Base-by-base conservation (phyloP, 768 basidiomycete genomes). In the Kwoniella heveanensis region DNA sequence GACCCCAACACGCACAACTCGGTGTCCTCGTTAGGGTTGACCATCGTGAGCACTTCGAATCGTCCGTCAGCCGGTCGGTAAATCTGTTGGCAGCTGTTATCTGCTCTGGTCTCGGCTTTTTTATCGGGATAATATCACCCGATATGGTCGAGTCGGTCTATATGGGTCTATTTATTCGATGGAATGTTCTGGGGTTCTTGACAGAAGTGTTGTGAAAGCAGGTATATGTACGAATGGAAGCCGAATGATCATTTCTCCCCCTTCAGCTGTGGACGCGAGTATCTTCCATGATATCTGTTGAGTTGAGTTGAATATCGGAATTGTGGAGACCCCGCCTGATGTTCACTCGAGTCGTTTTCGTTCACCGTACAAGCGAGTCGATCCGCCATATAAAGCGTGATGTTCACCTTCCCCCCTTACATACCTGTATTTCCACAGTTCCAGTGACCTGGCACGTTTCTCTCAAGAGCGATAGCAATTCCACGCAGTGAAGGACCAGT, bases 1-100 rank as follows among this genome's bases (percentile, higher is more conserved):
- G n/a, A n/a, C n/a, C n/a, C n/a, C n/a, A n/a, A n/a, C 22, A 80
- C 90, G 81, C 79, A 94, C 93, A 97, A 96, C 85, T 97, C 93
- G 1, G 93, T 95, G 79, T 97, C 93, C 83, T 95, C 90, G 83
- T 92, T 84, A 29, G 89, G 85, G 76, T 93, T 91, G 67, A 77
- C 70, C 71, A 77, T 73, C 26, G 52, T 73, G 61, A 24, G 21
- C n/a, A n/a, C n/a, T n/a, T n/a, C n/a, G n/a, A n/a, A n/a, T n/a
- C n/a, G n/a, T n/a, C n/a, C n/a, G n/a, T n/a, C n/a, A n/a, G n/a
- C n/a, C n/a, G n/a, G n/a, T n/a, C n/a, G n/a, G n/a, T n/a, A n/a
- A n/a, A n/a, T n/a, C n/a, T n/a, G n/a, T n/a, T n/a, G n/a, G n/a
- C n/a, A n/a, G n/a, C n/a, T n/a, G n/a, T n/a, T n/a, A n/a, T n/a